These are phyloP conservation scores for Omphalea diandra DNA, from an alignment of 441 rosid genomes.

Conservation along the genomic window DNA sequence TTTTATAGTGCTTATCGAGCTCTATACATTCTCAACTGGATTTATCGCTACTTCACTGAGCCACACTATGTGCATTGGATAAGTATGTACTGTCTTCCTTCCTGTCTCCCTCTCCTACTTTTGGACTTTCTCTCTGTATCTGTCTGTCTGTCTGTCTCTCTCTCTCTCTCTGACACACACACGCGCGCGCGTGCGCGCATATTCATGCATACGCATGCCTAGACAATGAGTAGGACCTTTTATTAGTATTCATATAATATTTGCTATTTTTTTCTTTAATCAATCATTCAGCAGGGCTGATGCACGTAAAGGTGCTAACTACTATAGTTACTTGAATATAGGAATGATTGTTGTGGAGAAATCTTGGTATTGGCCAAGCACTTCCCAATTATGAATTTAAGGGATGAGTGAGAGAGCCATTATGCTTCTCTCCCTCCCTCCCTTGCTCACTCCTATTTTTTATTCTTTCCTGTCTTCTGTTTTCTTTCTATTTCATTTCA, in stretches of 20 bases:
- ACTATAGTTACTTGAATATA: too few relatives aligned
- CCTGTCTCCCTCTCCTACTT: too few relatives aligned
- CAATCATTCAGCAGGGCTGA: neutral
- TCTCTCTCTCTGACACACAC: neutral
- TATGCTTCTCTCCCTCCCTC: too few relatives aligned
- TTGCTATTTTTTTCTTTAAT: neutral
- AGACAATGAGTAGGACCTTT: neutral
- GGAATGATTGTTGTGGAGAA: neutral
- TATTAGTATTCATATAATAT: neutral
- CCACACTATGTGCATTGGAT: conserved; percentile 75
- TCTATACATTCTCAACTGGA: conserved; percentile 91
- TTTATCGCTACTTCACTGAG: conserved; percentile 85
- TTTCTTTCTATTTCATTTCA: neutral
- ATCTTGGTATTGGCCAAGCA: neutral
- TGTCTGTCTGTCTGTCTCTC: neutral
- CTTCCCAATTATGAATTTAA: neutral
- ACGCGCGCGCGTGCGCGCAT: too few relatives aligned
- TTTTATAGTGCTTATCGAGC: conserved; percentile 84
- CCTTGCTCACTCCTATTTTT: too few relatives aligned
- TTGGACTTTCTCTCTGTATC: conserved; percentile 18
- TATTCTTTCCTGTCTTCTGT: neutral
- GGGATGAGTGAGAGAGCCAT: neutral
- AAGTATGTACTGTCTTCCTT: too few relatives aligned
- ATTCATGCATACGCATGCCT: too few relatives aligned
- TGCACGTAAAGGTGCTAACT: neutral